Conservation (phyloP, 1,284 basidiomycete species). For the Cutaneotrichosporon sp. region DNA sequence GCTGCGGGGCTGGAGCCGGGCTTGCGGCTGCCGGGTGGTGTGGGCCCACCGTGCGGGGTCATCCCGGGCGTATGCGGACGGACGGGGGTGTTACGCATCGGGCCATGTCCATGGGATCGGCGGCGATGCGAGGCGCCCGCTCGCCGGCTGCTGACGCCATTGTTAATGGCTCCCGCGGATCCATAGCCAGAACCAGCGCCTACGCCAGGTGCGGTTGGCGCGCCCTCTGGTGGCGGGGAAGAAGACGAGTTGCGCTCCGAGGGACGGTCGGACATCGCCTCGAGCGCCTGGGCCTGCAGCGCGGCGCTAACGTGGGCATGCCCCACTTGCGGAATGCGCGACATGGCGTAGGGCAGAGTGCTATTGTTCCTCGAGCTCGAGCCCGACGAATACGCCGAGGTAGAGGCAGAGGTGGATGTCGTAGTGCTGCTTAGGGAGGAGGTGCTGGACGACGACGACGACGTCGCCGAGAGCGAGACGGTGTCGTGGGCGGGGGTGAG, state of each 20-base stretch:
- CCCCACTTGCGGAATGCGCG: constrained; percentile 4
- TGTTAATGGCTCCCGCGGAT: background rate
- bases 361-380: constrained; percentile 1
- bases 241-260: background rate
- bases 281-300: constrained; percentile 4
- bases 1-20: background rate
- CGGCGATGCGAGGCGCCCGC: constrained; percentile 1
- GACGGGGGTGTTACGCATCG: constrained; percentile 1
- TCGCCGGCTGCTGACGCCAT: constrained; percentile 2
- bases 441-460: background rate
- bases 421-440: background rate
- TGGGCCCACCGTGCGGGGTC: background rate
- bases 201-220: too few species aligned
- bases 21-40: background rate
- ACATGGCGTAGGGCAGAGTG: background rate
- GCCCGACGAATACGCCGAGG: constrained; percentile 2
- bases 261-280: constrained; percentile 2
- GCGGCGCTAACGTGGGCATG: constrained; percentile 7
- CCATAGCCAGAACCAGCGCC: background rate
- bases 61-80: constrained; percentile 1
- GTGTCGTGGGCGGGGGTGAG: constrained; percentile 2
- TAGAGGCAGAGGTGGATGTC: background rate
- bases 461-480: background rate
- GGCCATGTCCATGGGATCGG: constrained; percentile 1
- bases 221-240: background rate